Conservation (phyloP, 108 stramenopile genomes). For the Nannochloropsis oceanica region DNA sequence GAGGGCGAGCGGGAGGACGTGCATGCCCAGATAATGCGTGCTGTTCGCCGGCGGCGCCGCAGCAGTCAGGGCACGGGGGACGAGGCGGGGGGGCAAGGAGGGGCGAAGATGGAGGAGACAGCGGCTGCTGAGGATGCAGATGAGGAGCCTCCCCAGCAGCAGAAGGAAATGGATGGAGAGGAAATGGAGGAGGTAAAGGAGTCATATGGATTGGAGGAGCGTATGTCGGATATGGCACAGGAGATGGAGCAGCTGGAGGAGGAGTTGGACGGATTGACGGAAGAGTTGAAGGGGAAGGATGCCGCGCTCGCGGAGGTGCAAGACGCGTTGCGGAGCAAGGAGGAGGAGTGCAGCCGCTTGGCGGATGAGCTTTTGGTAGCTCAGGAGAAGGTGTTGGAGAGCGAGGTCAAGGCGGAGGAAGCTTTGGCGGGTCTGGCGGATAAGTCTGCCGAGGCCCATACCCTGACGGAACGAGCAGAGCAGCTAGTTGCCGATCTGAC, state of each 20-base stretch:
- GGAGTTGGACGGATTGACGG: neutral
- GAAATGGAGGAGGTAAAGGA: neutral
- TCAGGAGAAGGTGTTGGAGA: neutral
- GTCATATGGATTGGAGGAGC: neutral
- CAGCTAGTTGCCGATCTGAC: neutral
- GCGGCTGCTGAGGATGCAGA: neutral
- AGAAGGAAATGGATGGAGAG: neutral
- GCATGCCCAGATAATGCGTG: neutral
- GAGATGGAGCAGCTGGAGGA: neutral
- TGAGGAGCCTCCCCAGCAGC: neutral
- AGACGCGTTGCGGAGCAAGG: neutral
- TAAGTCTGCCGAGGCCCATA: no score
- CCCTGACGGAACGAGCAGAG: neutral
- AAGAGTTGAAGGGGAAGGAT: slow-evolving; percentile 3
- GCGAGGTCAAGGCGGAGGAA: neutral
- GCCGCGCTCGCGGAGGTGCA: neutral
- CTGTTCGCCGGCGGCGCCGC: neutral
- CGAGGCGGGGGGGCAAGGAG: neutral
- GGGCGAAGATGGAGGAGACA: neutral
- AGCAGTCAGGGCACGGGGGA: neutral
- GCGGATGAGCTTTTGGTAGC: neutral
- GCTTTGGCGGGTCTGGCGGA: neutral
- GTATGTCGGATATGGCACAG: neutral
- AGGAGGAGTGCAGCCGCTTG: neutral
- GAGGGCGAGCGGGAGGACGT: neutral